These are phyloP conservation scores for Cladorrhinum sp. DNA, from an alignment of 2,329 filamentous ascomycete genomes.

Conservation along the genomic window DNA sequence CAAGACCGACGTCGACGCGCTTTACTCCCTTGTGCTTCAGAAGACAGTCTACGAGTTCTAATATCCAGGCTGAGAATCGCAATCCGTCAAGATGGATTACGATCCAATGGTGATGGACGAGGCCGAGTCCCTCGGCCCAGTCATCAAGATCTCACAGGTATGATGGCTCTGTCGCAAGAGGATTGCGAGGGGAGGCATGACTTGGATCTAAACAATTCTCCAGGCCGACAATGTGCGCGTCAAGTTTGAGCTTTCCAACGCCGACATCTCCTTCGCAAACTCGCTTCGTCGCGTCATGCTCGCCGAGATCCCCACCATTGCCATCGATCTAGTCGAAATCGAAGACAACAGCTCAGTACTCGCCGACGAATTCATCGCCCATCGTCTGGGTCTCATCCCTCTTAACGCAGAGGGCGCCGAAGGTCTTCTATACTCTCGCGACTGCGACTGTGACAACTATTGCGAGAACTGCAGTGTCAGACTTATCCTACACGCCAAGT, in stretches of 20 bases:
- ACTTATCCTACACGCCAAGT: conserved; percentile 80
- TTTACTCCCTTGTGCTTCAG: not conserved
- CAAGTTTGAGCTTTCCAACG: conserved; percentile 86
- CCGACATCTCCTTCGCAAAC: conserved; percentile 90
- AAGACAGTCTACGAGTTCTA: not conserved
- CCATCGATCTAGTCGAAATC: conserved; percentile 92
- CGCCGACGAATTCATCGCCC: conserved; percentile 91
- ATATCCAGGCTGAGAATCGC: not conserved
- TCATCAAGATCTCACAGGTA: conserved; percentile 60
- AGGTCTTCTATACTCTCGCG: conserved; percentile 79
- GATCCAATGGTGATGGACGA: conserved; percentile 61
- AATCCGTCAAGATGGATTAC: conserved; percentile 49
- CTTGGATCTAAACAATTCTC: conserved; percentile 24
- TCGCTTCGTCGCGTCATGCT: conserved; percentile 86
- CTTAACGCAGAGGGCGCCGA: conserved; percentile 82
- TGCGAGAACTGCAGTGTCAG: conserved; percentile 89
- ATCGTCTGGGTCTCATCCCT: conserved; percentile 86
- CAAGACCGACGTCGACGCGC: not conserved
- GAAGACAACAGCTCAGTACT: conserved; percentile 93
- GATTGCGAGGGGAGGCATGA: not conserved
- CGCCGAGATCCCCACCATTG: conserved; percentile 89
- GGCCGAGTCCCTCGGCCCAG: conserved; percentile 53
- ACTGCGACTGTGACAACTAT: conserved; percentile 95
- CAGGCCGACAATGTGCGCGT: conserved; percentile 79
- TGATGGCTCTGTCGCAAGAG: not conserved